Evolutionary conservation across 2,329 filamentous ascomycete species (phyloP).

Genomic region (Fusarium domesticum): DNA sequence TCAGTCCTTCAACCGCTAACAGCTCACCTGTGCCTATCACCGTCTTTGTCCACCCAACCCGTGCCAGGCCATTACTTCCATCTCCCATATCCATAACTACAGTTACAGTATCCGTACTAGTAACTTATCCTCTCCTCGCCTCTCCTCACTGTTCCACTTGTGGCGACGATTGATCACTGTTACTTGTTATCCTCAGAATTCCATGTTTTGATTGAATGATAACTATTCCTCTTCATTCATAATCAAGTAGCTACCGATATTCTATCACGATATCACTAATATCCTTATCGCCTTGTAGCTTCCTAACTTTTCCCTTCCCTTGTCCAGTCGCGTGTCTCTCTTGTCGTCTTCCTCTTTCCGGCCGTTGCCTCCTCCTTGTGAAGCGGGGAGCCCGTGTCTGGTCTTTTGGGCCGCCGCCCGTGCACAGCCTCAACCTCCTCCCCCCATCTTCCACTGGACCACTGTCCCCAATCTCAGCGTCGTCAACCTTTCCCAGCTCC

Average conservation of each 20-base stretch:
- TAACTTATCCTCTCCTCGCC: conserved; percentile 11
- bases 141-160: conserved; percentile 11
- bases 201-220: too few relatives aligned
- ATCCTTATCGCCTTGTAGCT: neutral
- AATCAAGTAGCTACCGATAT: neutral
- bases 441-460: too few relatives aligned
- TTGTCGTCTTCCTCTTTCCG: conserved; percentile 27
- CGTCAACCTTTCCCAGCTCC: conserved; percentile 27
- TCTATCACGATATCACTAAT: neutral
- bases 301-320: neutral
- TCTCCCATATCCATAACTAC: conserved; percentile 15
- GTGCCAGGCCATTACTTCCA: conserved; percentile 1
- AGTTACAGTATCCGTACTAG: conserved; percentile 10
- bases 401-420: conserved; percentile 28
- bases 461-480: conserved; percentile 21
- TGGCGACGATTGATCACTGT: conserved; percentile 10
- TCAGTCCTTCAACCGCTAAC: too few relatives aligned
- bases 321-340: conserved; percentile 13
- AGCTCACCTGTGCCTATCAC: too few relatives aligned
- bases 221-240: conserved; percentile 2
- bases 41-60: too few relatives aligned
- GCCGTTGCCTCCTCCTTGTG: conserved; percentile 26
- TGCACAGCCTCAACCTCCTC: conserved; percentile 33
- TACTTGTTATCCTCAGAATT: too few relatives aligned
- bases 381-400: conserved; percentile 31